Base-by-base conservation (phyloP, 2,329 filamentous ascomycete species). In the Juglanconis juglandina region DNA sequence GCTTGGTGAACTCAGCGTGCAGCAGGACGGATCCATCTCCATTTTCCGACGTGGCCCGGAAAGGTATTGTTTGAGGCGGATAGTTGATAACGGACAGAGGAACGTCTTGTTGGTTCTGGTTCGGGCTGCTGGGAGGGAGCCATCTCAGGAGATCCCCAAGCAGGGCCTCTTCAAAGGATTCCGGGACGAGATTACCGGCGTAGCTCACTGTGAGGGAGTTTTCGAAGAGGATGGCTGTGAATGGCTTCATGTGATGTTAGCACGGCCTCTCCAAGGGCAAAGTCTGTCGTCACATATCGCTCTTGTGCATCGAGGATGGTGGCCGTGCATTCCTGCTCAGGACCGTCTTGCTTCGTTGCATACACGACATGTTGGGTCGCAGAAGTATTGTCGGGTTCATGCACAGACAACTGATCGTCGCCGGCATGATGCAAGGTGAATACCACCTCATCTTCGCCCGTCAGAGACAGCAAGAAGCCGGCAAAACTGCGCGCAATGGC, bases 21-120 rank as follows among this genome's bases (percentile, higher is more conserved):
- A 59, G 57, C 32, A 55, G 30, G 11, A 39, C 37, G 8, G 37
- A 8, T 39, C 37, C 37, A 76, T 39, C 8, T 2, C 11, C 37
- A 3, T 13, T 39, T 13, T 39, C 37, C 7, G 37, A 39, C 11
- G 37, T 39, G 37, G 8, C 37, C 8, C 37, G 11, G 37, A 39
- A 39, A 39, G 37, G 37, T 39, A 39, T 13, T 7, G 37, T 39
- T 39, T 39, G 7, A 13, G 37, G 37, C 37, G 37, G 37, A 13
- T 39, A 13, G 37, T 39, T 39, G 8, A 39, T 3, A 8, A 39
- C 37, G 37, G 37, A 39, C 11, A 39, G 37, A 39, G 37, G 37
- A 39, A 39, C 37, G 37, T 39, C 11, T 8, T 39, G 8, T 7
- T 39, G 8, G 11, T 8, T 39, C 37, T 39, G 7, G 11, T 39